phyloP scores from a whole-genome alignment of 352 stramenopile genomes.

The Peronospora destructor region DNA sequence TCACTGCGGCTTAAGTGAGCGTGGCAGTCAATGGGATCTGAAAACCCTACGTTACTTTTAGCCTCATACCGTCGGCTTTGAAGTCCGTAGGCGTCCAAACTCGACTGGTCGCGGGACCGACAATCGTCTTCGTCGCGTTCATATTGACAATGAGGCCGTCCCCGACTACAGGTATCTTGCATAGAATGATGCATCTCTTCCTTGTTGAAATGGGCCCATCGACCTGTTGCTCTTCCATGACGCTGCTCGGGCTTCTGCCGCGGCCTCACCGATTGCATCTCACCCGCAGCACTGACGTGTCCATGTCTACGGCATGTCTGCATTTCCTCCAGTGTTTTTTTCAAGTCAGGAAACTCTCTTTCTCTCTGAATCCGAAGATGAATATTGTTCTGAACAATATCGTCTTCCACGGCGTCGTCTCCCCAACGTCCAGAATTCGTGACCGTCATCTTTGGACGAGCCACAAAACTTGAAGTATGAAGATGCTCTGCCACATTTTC shows the following conservation, averaged over 20 bases:
- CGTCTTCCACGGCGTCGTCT: slow-evolving; percentile 65
- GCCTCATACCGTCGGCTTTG: slow-evolving; percentile 1
- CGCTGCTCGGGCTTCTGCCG: slow-evolving; percentile 11
- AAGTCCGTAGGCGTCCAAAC: slow-evolving; percentile 5
- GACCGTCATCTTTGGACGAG: slow-evolving; percentile 1
- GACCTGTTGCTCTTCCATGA: slow-evolving; percentile 20
- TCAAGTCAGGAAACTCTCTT: slow-evolving; percentile 40
- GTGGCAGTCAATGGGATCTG: slow-evolving; percentile 9
- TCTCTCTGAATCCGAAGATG: slow-evolving; percentile 23
- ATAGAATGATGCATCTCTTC: slow-evolving; percentile 8
- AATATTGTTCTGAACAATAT: slow-evolving; percentile 36
- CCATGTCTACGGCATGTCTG: slow-evolving; percentile 10
- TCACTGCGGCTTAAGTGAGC: slow-evolving; percentile 30
- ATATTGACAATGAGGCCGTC: slow-evolving; percentile 10
- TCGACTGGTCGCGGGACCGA: slow-evolving; percentile 7
- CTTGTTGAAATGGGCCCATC: slow-evolving; percentile 18
- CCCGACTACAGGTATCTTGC: slow-evolving; percentile 10
- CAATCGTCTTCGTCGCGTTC: slow-evolving; percentile 9
- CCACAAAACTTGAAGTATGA: slow-evolving; percentile 6
- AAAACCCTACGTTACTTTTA: slow-evolving; percentile 1
- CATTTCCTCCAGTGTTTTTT: slow-evolving; percentile 17
- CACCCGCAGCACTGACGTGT: slow-evolving; percentile 2
- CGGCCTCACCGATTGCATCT: slow-evolving; percentile 5
- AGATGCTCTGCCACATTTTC: slow-evolving; percentile 27
- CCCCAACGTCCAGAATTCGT: slow-evolving; percentile 49